Evolutionary conservation across 2,329 filamentous ascomycete genomes (phyloP).

Genomic region (Cordyceps farinosa): DNA sequence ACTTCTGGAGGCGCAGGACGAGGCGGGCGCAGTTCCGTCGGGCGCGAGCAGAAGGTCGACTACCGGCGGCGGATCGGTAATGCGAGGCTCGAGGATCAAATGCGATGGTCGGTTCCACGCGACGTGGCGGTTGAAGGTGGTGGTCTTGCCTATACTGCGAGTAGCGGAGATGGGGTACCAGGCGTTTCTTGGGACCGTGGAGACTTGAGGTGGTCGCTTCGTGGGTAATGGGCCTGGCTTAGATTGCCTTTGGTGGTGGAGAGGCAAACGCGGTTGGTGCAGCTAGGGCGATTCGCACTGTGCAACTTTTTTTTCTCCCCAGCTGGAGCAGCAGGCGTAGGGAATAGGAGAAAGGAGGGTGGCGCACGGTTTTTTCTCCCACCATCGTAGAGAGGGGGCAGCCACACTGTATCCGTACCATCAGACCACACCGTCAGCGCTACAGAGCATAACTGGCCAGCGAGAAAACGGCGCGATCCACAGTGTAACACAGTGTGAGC

Average conservation of each 20-base stretch:
- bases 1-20: slow-evolving; percentile 1
- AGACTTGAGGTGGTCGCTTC: slow-evolving; percentile 16
- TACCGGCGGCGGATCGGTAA: background rate
- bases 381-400: too few species aligned
- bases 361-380: background rate
- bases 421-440: background rate
- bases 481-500: slow-evolving; percentile 14
- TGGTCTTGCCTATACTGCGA: slow-evolving; percentile 11
- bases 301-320: background rate
- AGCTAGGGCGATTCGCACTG: slow-evolving; percentile 5
- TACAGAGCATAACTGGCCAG: background rate
- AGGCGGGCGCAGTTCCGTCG: slow-evolving; percentile 7
- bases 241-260: slow-evolving; percentile 14
- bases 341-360: slow-evolving; percentile 1
- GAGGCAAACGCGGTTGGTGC: background rate
- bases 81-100: slow-evolving; percentile 1
- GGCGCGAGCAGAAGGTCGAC: background rate
- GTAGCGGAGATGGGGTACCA: slow-evolving; percentile 17
- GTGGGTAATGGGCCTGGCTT: slow-evolving; percentile 12
- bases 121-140: slow-evolving; percentile 12
- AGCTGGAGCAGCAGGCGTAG: background rate
- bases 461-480: background rate
- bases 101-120: slow-evolving; percentile 14
- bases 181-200: slow-evolving; percentile 14
- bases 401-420: background rate